Evolutionary conservation across 1,284 basidiomycete species (phyloP).

Genomic region (Macrocystidia cucumis): DNA sequence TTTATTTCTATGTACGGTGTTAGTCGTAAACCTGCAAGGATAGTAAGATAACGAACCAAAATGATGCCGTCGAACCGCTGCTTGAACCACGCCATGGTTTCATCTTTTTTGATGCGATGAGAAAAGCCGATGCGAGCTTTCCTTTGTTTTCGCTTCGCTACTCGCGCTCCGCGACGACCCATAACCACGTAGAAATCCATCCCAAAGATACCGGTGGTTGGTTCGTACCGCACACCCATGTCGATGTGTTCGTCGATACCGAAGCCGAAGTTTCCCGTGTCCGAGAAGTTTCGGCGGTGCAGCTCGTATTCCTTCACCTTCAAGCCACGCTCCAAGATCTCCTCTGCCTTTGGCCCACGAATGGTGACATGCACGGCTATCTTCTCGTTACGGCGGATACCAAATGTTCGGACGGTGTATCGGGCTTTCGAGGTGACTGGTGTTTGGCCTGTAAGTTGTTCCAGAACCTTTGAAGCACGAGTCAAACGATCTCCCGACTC

Average conservation of each 20-base stretch:
- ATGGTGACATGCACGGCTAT: constrained; percentile 99
- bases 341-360: constrained; percentile 98
- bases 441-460: constrained; percentile 99
- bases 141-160: constrained; percentile 89
- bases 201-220: constrained; percentile 94
- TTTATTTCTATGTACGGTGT: constrained; percentile 35
- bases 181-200: constrained; percentile 99
- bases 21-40: too few relatives aligned
- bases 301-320: constrained; percentile 99
- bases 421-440: constrained; percentile 99
- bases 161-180: constrained; percentile 92
- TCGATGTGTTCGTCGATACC: constrained; percentile 99
- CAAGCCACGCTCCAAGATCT: constrained; percentile 97
- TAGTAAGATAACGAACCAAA: constrained; percentile 67
- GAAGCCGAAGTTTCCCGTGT: constrained; percentile 98
- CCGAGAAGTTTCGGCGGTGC: constrained; percentile 89
- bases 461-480: constrained; percentile 98
- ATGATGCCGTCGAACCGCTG: constrained; percentile 98
- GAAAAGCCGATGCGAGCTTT: constrained; percentile 81
- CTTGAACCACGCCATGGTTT: constrained; percentile 98
- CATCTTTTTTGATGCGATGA: constrained; percentile 89
- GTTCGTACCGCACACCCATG: constrained; percentile 96
- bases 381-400: constrained; percentile 99
- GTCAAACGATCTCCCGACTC: constrained; percentile 99
- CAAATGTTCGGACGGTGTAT: constrained; percentile 98